Evolutionary conservation across 2,329 filamentous ascomycete genomes (phyloP).

Genomic region (Capronia coronata): DNA sequence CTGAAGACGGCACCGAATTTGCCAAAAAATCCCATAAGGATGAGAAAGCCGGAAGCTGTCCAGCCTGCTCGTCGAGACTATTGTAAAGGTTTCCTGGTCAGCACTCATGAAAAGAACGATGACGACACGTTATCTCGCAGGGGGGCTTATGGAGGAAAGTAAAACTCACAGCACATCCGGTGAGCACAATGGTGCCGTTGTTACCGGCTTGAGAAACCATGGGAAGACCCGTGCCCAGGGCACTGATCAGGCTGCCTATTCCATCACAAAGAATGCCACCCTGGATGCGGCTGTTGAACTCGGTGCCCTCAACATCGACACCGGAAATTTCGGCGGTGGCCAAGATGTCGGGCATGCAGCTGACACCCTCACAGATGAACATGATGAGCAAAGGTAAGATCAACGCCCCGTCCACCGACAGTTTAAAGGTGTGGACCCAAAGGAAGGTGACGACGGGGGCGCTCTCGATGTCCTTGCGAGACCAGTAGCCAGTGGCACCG

Average conservation of each 20-base stretch:
- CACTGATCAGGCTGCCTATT: conserved; percentile 66
- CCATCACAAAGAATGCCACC: conserved; percentile 74
- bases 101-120: too few relatives aligned
- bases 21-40: conserved; percentile 74
- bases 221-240: conserved; percentile 70
- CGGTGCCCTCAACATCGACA: conserved; percentile 63
- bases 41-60: conserved; percentile 67
- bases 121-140: too few relatives aligned
- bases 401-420: conserved; percentile 65
- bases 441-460: conserved; percentile 68
- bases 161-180: conserved; percentile 56
- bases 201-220: conserved; percentile 79
- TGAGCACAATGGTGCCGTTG: conserved; percentile 77
- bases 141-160: too few relatives aligned
- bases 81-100: conserved; percentile 5
- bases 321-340: conserved; percentile 75
- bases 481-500: conserved; percentile 71
- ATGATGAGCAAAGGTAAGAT: conserved; percentile 65
- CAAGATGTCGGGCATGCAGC: conserved; percentile 73
- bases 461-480: conserved; percentile 61
- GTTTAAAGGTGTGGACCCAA: conserved; percentile 71
- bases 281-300: conserved; percentile 71
- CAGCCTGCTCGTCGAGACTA: conserved; percentile 70
- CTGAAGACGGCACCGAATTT: conserved; percentile 77
- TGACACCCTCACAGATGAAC: conserved; percentile 68